Conservation (phyloP, 768 basidiomycete species). For the Suillus hirtellus region DNA sequence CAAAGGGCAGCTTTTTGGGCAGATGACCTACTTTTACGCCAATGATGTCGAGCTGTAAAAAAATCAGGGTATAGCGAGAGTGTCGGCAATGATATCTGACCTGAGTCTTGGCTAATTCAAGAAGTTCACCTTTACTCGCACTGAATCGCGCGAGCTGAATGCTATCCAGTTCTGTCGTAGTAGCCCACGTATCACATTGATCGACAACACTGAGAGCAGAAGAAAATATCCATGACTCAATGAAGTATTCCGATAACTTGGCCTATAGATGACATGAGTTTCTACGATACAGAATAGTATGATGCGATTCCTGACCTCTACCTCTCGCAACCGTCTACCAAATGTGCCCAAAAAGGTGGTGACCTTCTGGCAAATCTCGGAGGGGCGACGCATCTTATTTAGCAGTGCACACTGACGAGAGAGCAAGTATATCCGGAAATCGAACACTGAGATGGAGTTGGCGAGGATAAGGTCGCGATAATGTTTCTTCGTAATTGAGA, state of each 20-base stretch:
- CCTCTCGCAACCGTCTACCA: conserved; percentile 70
- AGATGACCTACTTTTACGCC: conserved; percentile 76
- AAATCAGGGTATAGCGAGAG: conserved; percentile 7
- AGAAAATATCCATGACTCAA: conserved; percentile 93
- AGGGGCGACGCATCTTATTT: conserved; percentile 63
- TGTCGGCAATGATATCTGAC: conserved; percentile 40
- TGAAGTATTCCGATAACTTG: conserved; percentile 65
- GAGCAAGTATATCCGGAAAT: conserved; percentile 89
- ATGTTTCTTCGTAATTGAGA: conserved; percentile 78
- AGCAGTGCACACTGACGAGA: conserved; percentile 81
- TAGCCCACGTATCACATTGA: conserved; percentile 73
- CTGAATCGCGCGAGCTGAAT: conserved; percentile 51
- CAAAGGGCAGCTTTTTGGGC: conserved; percentile 73
- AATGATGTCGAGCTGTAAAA: conserved; percentile 74
- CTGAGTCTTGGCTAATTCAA: conserved; percentile 87
- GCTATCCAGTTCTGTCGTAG: conserved; percentile 45
- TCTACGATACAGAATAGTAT: conserved; percentile 9
- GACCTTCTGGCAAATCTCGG: conserved; percentile 71
- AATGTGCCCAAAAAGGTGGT: conserved; percentile 76
- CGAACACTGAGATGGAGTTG: conserved; percentile 91
- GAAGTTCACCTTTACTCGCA: conserved; percentile 84
- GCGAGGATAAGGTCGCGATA: conserved; percentile 88
- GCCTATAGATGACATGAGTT: conserved; percentile 36
- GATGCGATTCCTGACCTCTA: conserved; percentile 53
- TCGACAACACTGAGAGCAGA: conserved; percentile 83